Evolutionary conservation across 352 stramenopile species (phyloP).

Genomic region (Globisporangium takayamanum): DNA sequence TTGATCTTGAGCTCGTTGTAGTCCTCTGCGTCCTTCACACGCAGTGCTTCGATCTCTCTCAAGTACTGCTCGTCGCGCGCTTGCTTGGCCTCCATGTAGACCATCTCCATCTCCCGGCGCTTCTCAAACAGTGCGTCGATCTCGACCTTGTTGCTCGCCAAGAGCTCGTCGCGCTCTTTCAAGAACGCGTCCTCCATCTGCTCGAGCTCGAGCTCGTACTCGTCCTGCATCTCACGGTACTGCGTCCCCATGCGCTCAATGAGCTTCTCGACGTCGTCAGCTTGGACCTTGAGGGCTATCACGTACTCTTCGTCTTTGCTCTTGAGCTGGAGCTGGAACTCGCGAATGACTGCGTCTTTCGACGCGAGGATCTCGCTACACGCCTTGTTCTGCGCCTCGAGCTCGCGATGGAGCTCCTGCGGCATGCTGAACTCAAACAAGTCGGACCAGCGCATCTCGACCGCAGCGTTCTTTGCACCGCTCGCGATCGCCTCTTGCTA

Average conservation of each 20-base stretch:
- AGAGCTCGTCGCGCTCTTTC: conserved; percentile 87
- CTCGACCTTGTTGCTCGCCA: conserved; percentile 86
- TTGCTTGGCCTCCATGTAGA: conserved; percentile 91
- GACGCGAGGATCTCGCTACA: conserved; percentile 89
- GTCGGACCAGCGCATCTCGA: conserved; percentile 92
- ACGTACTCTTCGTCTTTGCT: conserved; percentile 95
- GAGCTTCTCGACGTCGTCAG: conserved; percentile 87
- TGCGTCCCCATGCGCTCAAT: conserved; percentile 87
- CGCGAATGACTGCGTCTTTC: conserved; percentile 86
- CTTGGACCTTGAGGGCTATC: conserved; percentile 85
- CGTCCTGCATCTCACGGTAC: conserved; percentile 90
- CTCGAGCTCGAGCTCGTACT: conserved; percentile 92
- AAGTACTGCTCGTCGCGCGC: conserved; percentile 84
- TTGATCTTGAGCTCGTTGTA: conserved; percentile 97
- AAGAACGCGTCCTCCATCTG: conserved; percentile 92
- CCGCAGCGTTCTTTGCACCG: conserved; percentile 87
- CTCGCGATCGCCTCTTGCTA: conserved; percentile 90
- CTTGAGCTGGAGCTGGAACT: conserved; percentile 90
- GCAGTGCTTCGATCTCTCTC: conserved; percentile 89
- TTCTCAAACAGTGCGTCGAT: conserved; percentile 92
- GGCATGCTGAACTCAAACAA: conserved; percentile 92
- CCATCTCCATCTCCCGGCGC: conserved; percentile 90
- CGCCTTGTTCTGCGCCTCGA: conserved; percentile 81
- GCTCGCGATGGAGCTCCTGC: conserved; percentile 87
- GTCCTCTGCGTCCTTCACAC: conserved; percentile 89